Evolutionary conservation across 2,329 filamentous ascomycete genomes (phyloP).

Genomic region (Plenodomus tracheiphilus): DNA sequence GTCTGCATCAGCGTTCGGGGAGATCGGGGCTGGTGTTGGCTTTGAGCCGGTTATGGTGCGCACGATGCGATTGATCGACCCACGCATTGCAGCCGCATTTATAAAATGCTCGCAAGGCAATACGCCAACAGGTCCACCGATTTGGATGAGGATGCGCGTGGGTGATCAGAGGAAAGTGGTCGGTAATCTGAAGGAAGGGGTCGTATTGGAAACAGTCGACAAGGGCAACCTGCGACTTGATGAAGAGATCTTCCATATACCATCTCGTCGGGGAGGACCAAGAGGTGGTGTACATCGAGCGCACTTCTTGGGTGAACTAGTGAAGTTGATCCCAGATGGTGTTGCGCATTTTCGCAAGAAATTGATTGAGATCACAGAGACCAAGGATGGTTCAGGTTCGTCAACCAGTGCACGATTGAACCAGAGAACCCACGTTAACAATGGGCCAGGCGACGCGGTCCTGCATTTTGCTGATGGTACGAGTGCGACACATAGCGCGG

Average conservation of each 20-base stretch:
- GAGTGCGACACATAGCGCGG: constrained; percentile 49
- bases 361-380: constrained; percentile 27
- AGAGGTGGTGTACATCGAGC: constrained; percentile 52
- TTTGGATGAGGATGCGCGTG: too few relatives aligned
- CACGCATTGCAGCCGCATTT: constrained; percentile 30
- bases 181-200: too few relatives aligned
- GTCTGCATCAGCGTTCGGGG: constrained; percentile 56
- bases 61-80: constrained; percentile 49
- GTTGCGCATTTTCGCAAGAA: constrained; percentile 49
- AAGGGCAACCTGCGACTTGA: constrained; percentile 6
- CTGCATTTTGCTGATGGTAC: constrained; percentile 52
- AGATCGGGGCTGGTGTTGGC: constrained; percentile 62
- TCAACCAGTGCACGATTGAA: not conserved
- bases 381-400: constrained; percentile 21
- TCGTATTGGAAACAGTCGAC: too few relatives aligned
- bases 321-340: constrained; percentile 52
- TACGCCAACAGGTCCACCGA: too few relatives aligned
- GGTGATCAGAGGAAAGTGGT: too few relatives aligned
- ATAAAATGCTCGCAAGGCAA: constrained; percentile 5
- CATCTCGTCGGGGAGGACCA: constrained; percentile 22
- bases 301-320: constrained; percentile 54
- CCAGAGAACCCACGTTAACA: not conserved
- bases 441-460: constrained; percentile 19
- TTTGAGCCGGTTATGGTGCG: constrained; percentile 43
- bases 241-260: constrained; percentile 26